Conservation (phyloP, 192 early-diverging fungal species). For the Gigaspora rosea region DNA sequence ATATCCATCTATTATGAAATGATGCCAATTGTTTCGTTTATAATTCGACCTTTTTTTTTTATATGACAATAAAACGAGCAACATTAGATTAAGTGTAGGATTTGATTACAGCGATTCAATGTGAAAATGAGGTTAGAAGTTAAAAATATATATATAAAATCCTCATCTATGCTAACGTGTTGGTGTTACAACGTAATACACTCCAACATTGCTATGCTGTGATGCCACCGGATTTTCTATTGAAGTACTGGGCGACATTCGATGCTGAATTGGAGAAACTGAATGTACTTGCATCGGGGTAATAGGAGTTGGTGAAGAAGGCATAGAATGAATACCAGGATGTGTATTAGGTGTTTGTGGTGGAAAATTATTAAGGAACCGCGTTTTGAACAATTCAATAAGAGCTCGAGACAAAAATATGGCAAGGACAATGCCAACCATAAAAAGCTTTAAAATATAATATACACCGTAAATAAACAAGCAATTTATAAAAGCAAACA, state of each 20-base stretch:
- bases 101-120: too few species aligned
- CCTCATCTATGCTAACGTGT: neutral
- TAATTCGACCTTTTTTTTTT: too few species aligned
- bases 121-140: too few species aligned
- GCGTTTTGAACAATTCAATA: neutral
- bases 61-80: too few species aligned
- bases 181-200: slow-evolving; percentile 1
- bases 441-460: slow-evolving; percentile 3
- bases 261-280: neutral
- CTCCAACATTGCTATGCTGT: slow-evolving; percentile 6
- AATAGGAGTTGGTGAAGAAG: neutral
- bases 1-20: too few species aligned
- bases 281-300: neutral
- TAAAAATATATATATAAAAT: too few species aligned
- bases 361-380: neutral
- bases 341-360: neutral
- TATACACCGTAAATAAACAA: neutral
- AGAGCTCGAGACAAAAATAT: neutral
- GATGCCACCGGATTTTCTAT: neutral
- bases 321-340: neutral
- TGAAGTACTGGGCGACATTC: neutral
- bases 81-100: too few species aligned
- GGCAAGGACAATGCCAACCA: neutral
- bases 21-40: too few species aligned
- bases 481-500: neutral